Percentiles rank a stretch among this genome's conserved stretches.
Conservation (phyloP, 2,329 filamentous ascomycete species). For the Scedosporium aurantiacum region DNA sequence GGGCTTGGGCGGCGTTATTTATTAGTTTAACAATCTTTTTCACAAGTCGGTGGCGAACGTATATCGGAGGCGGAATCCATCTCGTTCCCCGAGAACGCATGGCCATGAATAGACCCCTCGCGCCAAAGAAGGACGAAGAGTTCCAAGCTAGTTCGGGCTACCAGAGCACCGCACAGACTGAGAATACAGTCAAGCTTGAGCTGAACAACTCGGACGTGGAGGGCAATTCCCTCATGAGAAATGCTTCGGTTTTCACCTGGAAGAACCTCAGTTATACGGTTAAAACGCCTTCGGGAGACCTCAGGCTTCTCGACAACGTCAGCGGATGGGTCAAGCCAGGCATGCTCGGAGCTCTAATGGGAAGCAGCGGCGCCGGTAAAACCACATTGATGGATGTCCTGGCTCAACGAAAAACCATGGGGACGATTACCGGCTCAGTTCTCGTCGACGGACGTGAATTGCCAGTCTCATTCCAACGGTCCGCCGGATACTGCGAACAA, state of each 20-base stretch:
- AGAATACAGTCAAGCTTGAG: slow-evolving; percentile 8
- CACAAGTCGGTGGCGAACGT: slow-evolving; percentile 45
- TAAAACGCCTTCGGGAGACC: slow-evolving; percentile 47
- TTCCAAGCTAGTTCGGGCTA: slow-evolving; percentile 16
- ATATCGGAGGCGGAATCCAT: slow-evolving; percentile 40
- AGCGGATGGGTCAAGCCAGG: slow-evolving; percentile 78
- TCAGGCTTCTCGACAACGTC: slow-evolving; percentile 64
- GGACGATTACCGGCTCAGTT: slow-evolving; percentile 64
- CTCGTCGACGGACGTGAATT: slow-evolving; percentile 63
- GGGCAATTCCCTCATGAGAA: slow-evolving; percentile 34
- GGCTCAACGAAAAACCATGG: slow-evolving; percentile 68
- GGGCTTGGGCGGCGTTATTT: slow-evolving; percentile 52
- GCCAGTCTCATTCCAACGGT: slow-evolving; percentile 65
- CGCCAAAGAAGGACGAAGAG: slow-evolving; percentile 36
- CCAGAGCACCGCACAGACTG: slow-evolving; percentile 4
- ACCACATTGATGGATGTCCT: slow-evolving; percentile 77
- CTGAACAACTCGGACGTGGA: slow-evolving; percentile 15
- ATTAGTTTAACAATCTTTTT: slow-evolving; percentile 45
- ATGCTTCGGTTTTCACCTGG: slow-evolving; percentile 64
- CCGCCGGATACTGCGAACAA: slow-evolving; percentile 72
- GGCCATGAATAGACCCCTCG: slow-evolving; percentile 21
- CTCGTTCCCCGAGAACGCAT: slow-evolving; percentile 52
- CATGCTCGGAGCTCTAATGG: slow-evolving; percentile 70
- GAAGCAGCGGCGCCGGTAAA: slow-evolving; percentile 72
- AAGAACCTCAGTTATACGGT: slow-evolving; percentile 62